Base-by-base conservation (phyloP, 208 protist genomes). In the Crithidia bombi region DNA sequence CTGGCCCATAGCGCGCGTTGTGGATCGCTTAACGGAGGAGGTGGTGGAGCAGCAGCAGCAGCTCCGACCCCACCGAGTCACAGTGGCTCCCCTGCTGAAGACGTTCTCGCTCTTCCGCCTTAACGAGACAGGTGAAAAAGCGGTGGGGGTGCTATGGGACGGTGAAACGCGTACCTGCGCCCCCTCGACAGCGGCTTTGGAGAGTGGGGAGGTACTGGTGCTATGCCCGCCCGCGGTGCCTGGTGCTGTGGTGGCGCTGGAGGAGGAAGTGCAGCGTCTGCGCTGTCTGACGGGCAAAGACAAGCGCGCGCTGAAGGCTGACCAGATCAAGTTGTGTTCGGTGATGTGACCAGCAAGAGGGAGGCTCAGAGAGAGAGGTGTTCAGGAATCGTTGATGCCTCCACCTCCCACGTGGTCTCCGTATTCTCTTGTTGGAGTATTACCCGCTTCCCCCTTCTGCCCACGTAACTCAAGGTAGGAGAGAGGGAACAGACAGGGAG, bases 241-340 rank as follows among this genome's bases (percentile, higher is more conserved):
- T 30, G 77, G 32, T 15, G 73, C 61, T 15, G 52, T 66, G 49
- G 61, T 52, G 1, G 62, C 66, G 23, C 39, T 93, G 58, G 66
- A 65, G 50, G 44, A 39, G 7, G 88, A 91, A 69, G 57, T 91
- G 66, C 73, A 74, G 15, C 65, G 76, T 7, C 43, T 93, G 26
- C 58, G 61, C 5, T 35, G 15, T 30, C 33, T 86, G 41, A 86
- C 81, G 12, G 88, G 88, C n/a, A 90, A 81, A 56, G 78, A 81
- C 28, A 65, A 73, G 61, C 38, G 73, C 12, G 85, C 73, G 25
- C 69, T 91, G 47, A 65, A 65, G 39, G 56, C 79, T 38, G 82
- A 80, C 30, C 81, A 81, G 73, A 78, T 89, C 76, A 86, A 85
- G 66, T 79, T 82, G 73, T 92, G 89, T 61, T 33, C 28, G 14